Percentiles rank a stretch among this genome's conserved stretches.
These are phyloP conservation scores for Cochlearia excelsa DNA, from an alignment of 345 rosid genomes.

Conservation along the genomic window DNA sequence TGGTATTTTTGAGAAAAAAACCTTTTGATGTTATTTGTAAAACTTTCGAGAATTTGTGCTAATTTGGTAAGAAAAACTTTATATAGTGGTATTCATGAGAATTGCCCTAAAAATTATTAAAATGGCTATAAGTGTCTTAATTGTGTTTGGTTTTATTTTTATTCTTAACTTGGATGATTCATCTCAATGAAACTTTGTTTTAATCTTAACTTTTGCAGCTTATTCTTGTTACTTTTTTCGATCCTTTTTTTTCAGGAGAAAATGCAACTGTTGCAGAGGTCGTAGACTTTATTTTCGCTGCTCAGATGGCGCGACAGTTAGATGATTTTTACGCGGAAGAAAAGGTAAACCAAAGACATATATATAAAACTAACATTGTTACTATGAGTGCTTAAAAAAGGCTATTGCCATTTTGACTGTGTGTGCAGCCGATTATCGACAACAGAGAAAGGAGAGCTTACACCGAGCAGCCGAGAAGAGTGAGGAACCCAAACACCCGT, in stretches of 20 bases:
- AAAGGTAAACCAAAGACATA: constrained; percentile 1
- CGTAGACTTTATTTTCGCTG: constrained; percentile 34
- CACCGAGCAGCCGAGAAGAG: neutral
- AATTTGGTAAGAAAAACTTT: too few relatives aligned
- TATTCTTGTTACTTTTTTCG: neutral
- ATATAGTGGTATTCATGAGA: too few relatives aligned
- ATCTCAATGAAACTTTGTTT: too few relatives aligned
- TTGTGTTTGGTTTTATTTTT: too few relatives aligned
- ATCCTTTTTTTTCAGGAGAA: constrained; percentile 14
- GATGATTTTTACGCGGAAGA: constrained; percentile 13
- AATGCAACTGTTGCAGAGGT: constrained; percentile 25
- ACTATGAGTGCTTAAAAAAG: too few relatives aligned
- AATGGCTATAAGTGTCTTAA: too few relatives aligned
- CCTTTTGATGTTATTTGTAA: too few relatives aligned
- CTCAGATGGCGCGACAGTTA: constrained; percentile 26
- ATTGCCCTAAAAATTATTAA: too few relatives aligned
- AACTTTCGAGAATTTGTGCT: too few relatives aligned
- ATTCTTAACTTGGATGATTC: too few relatives aligned
- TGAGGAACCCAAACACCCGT: neutral
- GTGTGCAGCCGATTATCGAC: constrained; percentile 5
- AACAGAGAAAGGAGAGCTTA: constrained; percentile 17
- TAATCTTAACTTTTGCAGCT: neutral
- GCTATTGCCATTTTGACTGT: neutral
- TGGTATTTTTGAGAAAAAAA: too few relatives aligned
- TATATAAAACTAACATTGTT: too few relatives aligned